Base-by-base conservation (phyloP, 371 early-diverging fungal species). In the Catenaria anguillulae region DNA sequence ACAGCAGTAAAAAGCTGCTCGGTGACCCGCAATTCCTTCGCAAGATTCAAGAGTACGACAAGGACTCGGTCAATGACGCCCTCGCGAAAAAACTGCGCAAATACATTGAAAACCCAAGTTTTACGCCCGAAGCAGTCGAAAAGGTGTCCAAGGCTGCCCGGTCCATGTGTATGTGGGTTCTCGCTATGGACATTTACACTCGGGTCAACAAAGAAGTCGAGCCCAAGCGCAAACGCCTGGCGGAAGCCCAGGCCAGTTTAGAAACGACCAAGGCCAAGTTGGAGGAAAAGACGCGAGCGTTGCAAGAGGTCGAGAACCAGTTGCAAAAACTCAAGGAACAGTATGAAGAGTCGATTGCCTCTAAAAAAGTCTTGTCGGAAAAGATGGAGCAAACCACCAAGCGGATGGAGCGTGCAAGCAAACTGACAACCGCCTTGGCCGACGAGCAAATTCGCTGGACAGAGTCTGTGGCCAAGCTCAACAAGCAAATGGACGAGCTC, bases 151-250 rank as follows among this genome's bases (percentile, higher is more conserved):
- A 72, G 54, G 80, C 80, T 12, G 78, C 78, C 5, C 78, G 76
- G 2, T 80, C 80, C 12, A 80, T 80, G 74, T 78, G 78, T 56
- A 77, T 73, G 50, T 80, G 80, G 80, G 80, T 78, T 23, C 66
- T 78, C 62, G 80, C 80, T 1, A 80, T 80, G 80, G 80, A 80
- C 60, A 80, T 78, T 62, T 80, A 80, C 68, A 77, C 77, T 61
- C 76, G 75, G 71, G 78, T 80, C 1, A 71, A 75, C 0, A 69
- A 67, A 50, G 69, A 73, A 3, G 80, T 80, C 26, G 80, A 71
- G 4, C 80, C 80, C 19, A 80, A 80, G 66, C 66, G 80, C n/a
- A 72, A 74, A 8, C 67, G 73, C 4, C 70, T 80, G 45, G 65
- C 67, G 43, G 78, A 73, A 45, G 80, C 80, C 0, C 78, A 80